These are phyloP conservation scores for Salix viminalis DNA, from an alignment of 345 rosid genomes.

Conservation along the genomic window DNA sequence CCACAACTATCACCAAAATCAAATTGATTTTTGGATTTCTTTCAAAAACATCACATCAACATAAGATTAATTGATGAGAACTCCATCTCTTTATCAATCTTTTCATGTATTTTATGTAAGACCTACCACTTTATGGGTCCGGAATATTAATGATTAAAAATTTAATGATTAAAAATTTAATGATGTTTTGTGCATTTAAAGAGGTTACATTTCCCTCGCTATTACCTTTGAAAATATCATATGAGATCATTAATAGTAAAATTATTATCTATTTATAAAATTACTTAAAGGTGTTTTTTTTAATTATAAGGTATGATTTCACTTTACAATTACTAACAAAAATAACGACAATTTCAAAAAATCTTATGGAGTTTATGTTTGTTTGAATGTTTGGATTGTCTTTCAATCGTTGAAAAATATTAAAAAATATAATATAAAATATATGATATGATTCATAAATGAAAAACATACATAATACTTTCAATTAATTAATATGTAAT, in stretches of 20 bases:
- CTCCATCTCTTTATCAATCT: background rate
- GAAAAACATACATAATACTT: too few species aligned
- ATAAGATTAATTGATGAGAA: background rate
- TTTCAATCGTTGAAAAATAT: too few species aligned
- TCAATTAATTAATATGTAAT: too few species aligned
- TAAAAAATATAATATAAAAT: too few species aligned
- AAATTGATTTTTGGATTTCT: background rate
- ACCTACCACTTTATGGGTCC: background rate
- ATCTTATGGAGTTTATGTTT: background rate
- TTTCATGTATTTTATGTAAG: background rate
- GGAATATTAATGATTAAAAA: background rate
- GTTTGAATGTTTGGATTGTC: too few species aligned
- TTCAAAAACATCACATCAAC: background rate
- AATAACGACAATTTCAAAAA: too few species aligned
- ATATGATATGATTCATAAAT: too few species aligned
- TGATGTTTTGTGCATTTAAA: background rate
- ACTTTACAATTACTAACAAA: background rate
- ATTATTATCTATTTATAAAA: too few species aligned
- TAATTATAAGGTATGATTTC: too few species aligned
- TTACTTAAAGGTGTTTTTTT: background rate
- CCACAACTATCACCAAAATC: background rate
- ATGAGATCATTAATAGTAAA: background rate
- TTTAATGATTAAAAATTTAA: background rate
- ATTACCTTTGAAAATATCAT: background rate
- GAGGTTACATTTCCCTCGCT: background rate